Base-by-base conservation (phyloP, 495 filamentous ascomycete genomes). In the Lophium mytilinum region DNA sequence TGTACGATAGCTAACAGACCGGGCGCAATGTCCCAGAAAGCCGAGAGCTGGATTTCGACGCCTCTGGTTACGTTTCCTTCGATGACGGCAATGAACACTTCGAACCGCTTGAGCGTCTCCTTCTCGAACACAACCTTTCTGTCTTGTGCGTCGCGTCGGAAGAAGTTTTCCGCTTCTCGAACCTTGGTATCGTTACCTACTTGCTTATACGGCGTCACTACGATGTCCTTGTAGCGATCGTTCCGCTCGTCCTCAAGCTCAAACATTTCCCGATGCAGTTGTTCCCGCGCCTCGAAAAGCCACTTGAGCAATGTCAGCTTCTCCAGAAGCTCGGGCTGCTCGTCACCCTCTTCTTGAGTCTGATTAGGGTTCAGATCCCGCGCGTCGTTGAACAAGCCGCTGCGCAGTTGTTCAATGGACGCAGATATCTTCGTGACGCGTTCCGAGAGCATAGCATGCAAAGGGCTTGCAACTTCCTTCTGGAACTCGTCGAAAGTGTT, bases 11-110 rank as follows among this genome's bases (percentile, higher is more conserved):
- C 78, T 9, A 84, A 76, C 0, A 98, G 78, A 1, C 82, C 78
- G 1, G 94, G 94, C 0, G 90, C 93, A 61, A 97, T 95, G 65
- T 98, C 94, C 93, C 93, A 98, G 73, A 96, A 98, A 3, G 90
- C 90, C 14, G 83, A 87, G 0, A 96, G 79, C 69, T 96, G 94
- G 34, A 87, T 79, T 68, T 96, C 92, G 14, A 97, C 89, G 4
- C 91, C 93, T 4, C 90, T 83, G 3, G 82, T 80, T 21, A 94
- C 89, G 52, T 92, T 93, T 65, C 82, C 79, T 69, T 96, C 90
- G 33, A 96, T 83, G 15, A 92, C 82, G 35, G 81, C 78, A 53
- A 88, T 74, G 69, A 97, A 95, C 19, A 87, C 83, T 54, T 89
- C 81, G 19, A 85, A 83, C 10, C 93, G 85, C 49, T 79, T 72